Evolutionary conservation across 1,139 yeast species (phyloP), one percentile per base, ranked within the genome.

Genomic region (Ogataea hybrid): DNA sequence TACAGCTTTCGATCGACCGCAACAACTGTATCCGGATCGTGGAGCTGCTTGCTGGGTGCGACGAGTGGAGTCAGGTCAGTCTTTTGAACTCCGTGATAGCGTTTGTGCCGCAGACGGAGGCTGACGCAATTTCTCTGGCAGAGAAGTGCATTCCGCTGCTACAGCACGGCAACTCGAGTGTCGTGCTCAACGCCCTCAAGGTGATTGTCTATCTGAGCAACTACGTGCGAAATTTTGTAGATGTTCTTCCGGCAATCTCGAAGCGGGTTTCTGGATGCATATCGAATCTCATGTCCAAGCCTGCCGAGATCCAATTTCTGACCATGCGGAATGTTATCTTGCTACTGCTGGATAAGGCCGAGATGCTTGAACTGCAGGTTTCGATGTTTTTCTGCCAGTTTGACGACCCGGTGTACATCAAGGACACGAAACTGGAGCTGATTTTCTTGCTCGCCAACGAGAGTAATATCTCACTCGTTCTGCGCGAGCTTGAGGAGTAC

Each of bases 361-460:
- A 77, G 16, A 68, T 87, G 45, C 66, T 86, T 5, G 67, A 70
- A 17, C 69, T 87, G 42, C 94, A 84, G 50, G 88, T 84, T 21
- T 79, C 80, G 44, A 77, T 81, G 66, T 87, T 90, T 60, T 88
- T 87, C 62, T 83, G 94, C 63, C 80, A 81, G 49, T 86, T 78
- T 55, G 84, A 84, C 57, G 97, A 90, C 60, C 94, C 95, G 0
- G 80, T 86, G 17, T 92, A 85, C 59, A 83, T 92, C 57, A 88
- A 89, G 61, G 94, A 89, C 54, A 86, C 97, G 8, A 90, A 92
- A 57, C 69, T 92, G 35, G 97, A 90, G 58, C 84, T 92, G 43
- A 79, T 90, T 22, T 88, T 85, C 56, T 67, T 88, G 27, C 66
- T 90, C 36, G 95, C 97, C 1, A 75, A 78, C 51, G 82, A 79